A percentile compares a stretch with the other conserved stretches of the same genome.
phyloP scores from a whole-genome alignment of 768 basidiomycete genomes.

The Artomyces pyxidatus region DNA sequence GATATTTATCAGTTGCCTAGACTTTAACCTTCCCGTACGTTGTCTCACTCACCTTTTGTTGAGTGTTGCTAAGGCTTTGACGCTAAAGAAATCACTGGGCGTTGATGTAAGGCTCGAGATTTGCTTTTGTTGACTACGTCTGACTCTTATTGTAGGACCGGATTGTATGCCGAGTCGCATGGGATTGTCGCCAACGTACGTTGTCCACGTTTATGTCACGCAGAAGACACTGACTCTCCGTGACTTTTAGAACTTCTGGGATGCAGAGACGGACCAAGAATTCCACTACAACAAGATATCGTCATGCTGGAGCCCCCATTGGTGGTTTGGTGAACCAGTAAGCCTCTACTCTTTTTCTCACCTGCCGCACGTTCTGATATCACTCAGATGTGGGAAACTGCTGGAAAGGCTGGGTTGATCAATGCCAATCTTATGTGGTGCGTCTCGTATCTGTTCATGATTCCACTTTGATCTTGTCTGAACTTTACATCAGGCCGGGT shows the following conservation, averaged over 20 bases:
- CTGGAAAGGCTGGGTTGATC: constrained; percentile 57
- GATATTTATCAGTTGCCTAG: constrained; percentile 28
- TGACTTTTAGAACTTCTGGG: constrained; percentile 70
- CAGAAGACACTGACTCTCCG: neutral
- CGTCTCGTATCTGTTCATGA: constrained; percentile 18
- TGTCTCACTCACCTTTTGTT: neutral
- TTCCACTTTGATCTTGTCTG: neutral
- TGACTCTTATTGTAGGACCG: constrained; percentile 59
- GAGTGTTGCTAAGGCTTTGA: constrained; percentile 3
- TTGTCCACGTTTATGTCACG: neutral
- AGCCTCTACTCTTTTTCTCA: constrained; percentile 17
- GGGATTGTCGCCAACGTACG: constrained; percentile 85
- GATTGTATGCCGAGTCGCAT: constrained; percentile 82
- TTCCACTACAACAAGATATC: constrained; percentile 66
- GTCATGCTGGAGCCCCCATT: constrained; percentile 56
- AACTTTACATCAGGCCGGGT: constrained; percentile 53
- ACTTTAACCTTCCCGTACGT: constrained; percentile 87
- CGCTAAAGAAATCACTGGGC: constrained; percentile 77
- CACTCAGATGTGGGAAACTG: constrained; percentile 85
- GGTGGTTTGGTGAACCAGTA: constrained; percentile 92
- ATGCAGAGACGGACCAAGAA: constrained; percentile 50
- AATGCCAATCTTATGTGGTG: constrained; percentile 93
- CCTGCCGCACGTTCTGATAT: constrained; percentile 1
- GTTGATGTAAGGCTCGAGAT: constrained; percentile 49
- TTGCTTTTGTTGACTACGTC: too few species aligned